Evolutionary conservation across 2,329 filamentous ascomycete genomes (phyloP).

Genomic region (Botrytis medusae): DNA sequence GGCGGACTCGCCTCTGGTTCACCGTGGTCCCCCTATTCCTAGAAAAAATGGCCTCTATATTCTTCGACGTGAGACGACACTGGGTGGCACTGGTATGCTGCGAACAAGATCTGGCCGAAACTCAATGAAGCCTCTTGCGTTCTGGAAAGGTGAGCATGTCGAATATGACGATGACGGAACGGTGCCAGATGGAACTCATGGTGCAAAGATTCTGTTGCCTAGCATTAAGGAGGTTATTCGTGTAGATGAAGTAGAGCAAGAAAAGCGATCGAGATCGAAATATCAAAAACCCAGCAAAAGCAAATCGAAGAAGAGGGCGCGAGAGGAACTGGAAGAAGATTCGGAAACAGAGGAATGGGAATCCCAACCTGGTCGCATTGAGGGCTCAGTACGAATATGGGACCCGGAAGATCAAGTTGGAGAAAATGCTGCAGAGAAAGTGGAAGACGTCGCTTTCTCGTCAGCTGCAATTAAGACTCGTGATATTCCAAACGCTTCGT

Average conservation of each 20-base stretch:
- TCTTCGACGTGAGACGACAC: conserved; percentile 49
- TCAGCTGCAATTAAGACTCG: conserved; percentile 54
- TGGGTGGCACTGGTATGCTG: conserved; percentile 37
- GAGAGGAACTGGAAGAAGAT: conserved; percentile 46
- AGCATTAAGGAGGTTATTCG: conserved; percentile 77
- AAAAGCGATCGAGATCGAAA: conserved; percentile 32
- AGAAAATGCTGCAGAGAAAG: conserved; percentile 53
- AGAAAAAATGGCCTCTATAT: conserved; percentile 51
- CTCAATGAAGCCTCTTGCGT: conserved; percentile 76
- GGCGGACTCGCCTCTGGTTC: conserved; percentile 34
- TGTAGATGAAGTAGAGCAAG: conserved; percentile 59
- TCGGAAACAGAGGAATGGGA: conserved; percentile 71
- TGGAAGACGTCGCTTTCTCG: conserved; percentile 54
- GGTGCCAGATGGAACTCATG: conserved; percentile 46
- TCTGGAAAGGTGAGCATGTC: conserved; percentile 81
- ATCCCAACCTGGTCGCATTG: conserved; percentile 60
- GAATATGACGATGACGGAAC: conserved; percentile 62
- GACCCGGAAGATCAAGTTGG: conserved; percentile 59
- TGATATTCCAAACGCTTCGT: conserved; percentile 65
- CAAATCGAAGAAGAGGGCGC: conserved; percentile 30
- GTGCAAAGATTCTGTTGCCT: conserved; percentile 58
- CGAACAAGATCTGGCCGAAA: conserved; percentile 74
- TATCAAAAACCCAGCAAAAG: conserved; percentile 30
- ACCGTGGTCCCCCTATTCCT: conserved; percentile 42
- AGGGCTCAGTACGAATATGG: conserved; percentile 64